Evolutionary conservation across 1,284 basidiomycete species (phyloP), one percentile per base, ranked within the genome.

Genomic region (Trametes versicolor): DNA sequence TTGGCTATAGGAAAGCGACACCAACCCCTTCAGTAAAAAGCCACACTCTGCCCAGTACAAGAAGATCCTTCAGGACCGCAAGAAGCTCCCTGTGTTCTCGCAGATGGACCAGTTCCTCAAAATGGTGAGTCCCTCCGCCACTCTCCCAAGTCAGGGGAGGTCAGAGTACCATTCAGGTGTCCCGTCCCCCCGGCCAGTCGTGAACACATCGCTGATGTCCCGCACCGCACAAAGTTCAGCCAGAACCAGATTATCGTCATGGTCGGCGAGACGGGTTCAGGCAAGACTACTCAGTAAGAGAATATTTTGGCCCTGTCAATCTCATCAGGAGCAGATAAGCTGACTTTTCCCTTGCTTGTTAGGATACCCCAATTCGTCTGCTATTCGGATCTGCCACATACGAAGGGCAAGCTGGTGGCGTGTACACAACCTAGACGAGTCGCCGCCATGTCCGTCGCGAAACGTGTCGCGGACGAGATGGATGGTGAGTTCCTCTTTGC

Each of bases 381-480:
- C 58, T 98, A 92, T 75, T 93, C 95, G 12, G 98, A 99, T 79
- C 81, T 98, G 51, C 95, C 96, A 0, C 94, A 96, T 76, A 87
- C 88, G 36, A 92, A 88, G 75, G 92, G 94, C 50, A 96, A 96
- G 77, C 83, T 98, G 76, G 94, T 99, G 32, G 97, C 96, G 7
- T 99, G 97, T 76, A 99, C 98, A 0, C 97, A 99, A 78, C 98
- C 97, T 4, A 86, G 98, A 74, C 88, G 97, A 83, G 97, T 99
- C 1, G 97, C 98, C 1, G 97, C 97, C 39, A 99, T 97, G 95
- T 95, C 94, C 25, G 98, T 99, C 0, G 97, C 97, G 23, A 98
- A 97, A 79, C 96, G 98, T 82, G 98, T 99, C 0, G 96, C 98
- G 4, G 96, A 98, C 74, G 97, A 99, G 80, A 96, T 99, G 94